A percentile compares a stretch with the other conserved stretches of the same genome.
Conservation (phyloP, 768 basidiomycete genomes). For the Xerocomus brunneocitrinus region DNA sequence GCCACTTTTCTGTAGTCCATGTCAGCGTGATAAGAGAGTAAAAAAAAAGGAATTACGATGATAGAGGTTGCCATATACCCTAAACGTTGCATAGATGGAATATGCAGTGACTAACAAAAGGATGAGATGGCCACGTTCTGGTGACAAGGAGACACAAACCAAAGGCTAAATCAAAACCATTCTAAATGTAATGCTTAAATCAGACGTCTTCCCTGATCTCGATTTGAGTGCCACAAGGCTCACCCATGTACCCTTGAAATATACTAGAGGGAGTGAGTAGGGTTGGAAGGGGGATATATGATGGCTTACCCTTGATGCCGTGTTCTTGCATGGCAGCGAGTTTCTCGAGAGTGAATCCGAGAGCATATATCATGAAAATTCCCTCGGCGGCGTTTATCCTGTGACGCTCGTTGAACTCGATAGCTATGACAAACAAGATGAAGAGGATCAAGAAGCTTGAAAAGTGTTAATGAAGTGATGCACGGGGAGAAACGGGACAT, state of each 20-base stretch:
- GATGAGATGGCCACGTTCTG: background rate
- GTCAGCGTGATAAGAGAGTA: background rate
- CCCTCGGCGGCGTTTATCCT: constrained; percentile 62
- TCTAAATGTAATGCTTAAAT: constrained; percentile 39
- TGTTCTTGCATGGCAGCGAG: constrained; percentile 95
- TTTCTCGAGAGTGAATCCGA: constrained; percentile 89
- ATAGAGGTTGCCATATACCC: constrained; percentile 69
- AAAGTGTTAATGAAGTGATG: background rate
- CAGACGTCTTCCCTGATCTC: constrained; percentile 12
- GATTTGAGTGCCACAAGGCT: constrained; percentile 10
- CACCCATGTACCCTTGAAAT: constrained; percentile 84
- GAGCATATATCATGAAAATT: constrained; percentile 71
- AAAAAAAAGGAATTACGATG: constrained; percentile 39
- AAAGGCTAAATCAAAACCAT: constrained; percentile 92
- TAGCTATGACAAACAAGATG: constrained; percentile 70
- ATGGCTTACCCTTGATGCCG: constrained; percentile 69
- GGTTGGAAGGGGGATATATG: background rate
- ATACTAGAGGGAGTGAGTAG: constrained; percentile 43
- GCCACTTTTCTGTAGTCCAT: constrained; percentile 50
- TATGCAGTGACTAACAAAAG: constrained; percentile 63
- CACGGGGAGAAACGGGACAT: constrained; percentile 7
- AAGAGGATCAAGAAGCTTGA: constrained; percentile 73
- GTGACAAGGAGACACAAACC: constrained; percentile 38
- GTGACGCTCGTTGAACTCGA: constrained; percentile 65
- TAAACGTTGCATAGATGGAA: constrained; percentile 67